Base-by-base conservation (phyloP, 208 protist species). In the Wallacemonas collosoma region DNA sequence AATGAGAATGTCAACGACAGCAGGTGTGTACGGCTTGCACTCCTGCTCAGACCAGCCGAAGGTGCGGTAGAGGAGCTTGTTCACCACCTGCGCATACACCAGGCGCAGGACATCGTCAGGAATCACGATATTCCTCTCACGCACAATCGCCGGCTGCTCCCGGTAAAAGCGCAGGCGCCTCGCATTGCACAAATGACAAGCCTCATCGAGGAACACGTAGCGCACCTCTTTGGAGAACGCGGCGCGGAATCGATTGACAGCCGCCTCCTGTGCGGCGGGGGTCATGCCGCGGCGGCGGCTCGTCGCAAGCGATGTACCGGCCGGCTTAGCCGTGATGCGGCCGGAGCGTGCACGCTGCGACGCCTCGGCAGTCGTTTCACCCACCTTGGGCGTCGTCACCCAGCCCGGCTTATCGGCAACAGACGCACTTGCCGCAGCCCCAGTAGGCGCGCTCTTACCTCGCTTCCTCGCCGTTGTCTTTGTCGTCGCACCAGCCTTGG, bases 181-280 rank as follows among this genome's bases (percentile, higher is more conserved):
- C 1, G 45, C 54, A 4, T 77, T 63, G 71, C 83, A 87, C 44
- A 82, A 63, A 1, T 73, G 70, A 12, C 72, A 75, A 40, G 56
- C 48, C 57, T 88, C 85, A 17, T 87, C 76, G 41, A 93, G 63
- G 64, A 93, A 93, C 4, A 75, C 78, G 58, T 79, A 75, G 40
- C 81, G 81, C 1, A 81, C 83, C 65, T 86, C 81, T 11, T 73
- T 62, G 8, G 77, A 66, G 50, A 88, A 89, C 65, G 39, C 48
- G 11, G 68, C 70, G 2, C 74, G 38, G 54, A 89, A 90, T 51
- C 62, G 63, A 9, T 62, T 47, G 44, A 89, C 38, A 1, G 79
- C 76, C 14, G 48, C 36, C 45, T 63, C 63, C 48, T 76, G 66
- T 61, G 40, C 55, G 2, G 68, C 43, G 5, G 53, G 55, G 12